Percentiles rank a stretch among this genome's conserved stretches.
phyloP scores from a whole-genome alignment of 1,139 yeast species.

The Geotrichum macrosporum region DNA sequence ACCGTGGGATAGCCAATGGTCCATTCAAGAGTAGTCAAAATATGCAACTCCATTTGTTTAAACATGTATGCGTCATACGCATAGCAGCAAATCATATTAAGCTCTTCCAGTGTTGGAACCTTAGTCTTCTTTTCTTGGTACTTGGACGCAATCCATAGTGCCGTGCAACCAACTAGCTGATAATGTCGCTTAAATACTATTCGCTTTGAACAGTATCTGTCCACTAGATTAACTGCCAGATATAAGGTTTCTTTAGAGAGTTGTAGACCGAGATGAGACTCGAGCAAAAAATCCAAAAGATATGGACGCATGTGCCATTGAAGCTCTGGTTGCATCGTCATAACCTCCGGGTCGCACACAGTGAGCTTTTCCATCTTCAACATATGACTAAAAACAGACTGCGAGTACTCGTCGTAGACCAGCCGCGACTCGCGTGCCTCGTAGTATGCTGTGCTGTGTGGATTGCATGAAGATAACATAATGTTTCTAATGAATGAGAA shows the following conservation, averaged over 20 bases:
- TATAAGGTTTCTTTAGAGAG: constrained; percentile 81
- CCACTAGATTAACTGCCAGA: constrained; percentile 74
- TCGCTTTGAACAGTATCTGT: constrained; percentile 87
- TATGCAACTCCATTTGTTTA: constrained; percentile 93
- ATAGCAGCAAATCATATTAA: constrained; percentile 72
- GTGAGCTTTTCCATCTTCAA: constrained; percentile 33
- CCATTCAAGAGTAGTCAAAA: constrained; percentile 83
- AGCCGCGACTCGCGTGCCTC: too few species aligned
- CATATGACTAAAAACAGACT: constrained; percentile 39
- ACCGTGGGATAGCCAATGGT: constrained; percentile 57
- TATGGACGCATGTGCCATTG: constrained; percentile 94
- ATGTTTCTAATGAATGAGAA: too few species aligned
- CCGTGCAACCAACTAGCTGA: constrained; percentile 89
- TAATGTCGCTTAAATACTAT: constrained; percentile 89
- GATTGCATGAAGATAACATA: too few species aligned
- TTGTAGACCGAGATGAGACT: constrained; percentile 71
- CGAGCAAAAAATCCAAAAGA: constrained; percentile 74
- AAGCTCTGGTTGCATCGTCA: constrained; percentile 88
- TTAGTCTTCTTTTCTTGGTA: constrained; percentile 87
- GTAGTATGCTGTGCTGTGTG: too few species aligned
- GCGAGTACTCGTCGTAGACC: constrained; percentile 36
- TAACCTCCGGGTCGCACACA: constrained; percentile 51
- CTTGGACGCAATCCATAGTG: constrained; percentile 93
- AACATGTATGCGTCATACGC: constrained; percentile 90
- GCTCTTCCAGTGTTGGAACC: constrained; percentile 76